These are phyloP conservation scores for Penicillium sclerotigenum DNA, from an alignment of 2,329 filamentous ascomycete species.

Conservation along the genomic window DNA sequence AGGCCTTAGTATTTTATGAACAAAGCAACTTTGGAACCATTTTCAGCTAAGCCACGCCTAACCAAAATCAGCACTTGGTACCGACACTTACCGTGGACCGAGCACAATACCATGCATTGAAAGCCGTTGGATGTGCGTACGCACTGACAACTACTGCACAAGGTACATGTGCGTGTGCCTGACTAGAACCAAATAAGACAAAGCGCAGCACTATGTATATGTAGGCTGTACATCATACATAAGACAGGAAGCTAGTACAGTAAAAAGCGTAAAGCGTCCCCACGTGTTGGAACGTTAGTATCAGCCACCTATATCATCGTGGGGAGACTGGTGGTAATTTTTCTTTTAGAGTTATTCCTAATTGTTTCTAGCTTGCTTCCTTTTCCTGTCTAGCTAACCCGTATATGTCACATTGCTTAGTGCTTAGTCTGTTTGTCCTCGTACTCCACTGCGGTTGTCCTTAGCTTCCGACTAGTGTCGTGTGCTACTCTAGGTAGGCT, in stretches of 20 bases:
- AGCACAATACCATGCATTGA: not conserved
- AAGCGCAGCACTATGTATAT: not conserved
- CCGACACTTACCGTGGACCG: not conserved
- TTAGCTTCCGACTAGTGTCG: slow-evolving; percentile 1
- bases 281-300: slow-evolving; percentile 2
- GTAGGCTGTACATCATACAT: not conserved
- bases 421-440: not conserved
- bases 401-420: not conserved
- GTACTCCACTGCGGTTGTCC: not conserved
- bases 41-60: not conserved
- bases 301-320: slow-evolving; percentile 9
- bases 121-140: not conserved
- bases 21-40: not conserved
- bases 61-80: not conserved
- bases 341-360: slow-evolving; percentile 2
- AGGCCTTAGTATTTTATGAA: not conserved
- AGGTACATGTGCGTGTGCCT: not conserved
- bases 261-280: not conserved
- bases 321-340: not conserved
- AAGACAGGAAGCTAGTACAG: not conserved
- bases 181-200: slow-evolving; percentile 1
- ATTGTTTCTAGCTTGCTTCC: not conserved
- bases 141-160: not conserved
- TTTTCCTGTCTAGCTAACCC: not conserved
- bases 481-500: not conserved